These are phyloP conservation scores for Chaetomidium leptoderma DNA, from an alignment of 495 filamentous ascomycete genomes.

Conservation along the genomic window DNA sequence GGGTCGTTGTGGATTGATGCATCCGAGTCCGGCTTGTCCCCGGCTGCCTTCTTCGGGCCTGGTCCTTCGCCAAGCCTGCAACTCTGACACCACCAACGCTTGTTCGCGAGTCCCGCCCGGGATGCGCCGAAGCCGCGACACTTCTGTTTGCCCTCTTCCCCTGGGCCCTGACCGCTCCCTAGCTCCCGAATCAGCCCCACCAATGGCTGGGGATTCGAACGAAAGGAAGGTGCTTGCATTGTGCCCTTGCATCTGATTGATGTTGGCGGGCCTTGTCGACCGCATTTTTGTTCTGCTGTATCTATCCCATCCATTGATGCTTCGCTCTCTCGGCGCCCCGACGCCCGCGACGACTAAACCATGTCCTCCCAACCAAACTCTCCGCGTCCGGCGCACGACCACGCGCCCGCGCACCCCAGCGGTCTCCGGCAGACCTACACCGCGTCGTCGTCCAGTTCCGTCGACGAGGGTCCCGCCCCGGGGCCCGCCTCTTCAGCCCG, in stretches of 20 bases:
- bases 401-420: conserved; percentile 41
- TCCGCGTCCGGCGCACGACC: conserved; percentile 21
- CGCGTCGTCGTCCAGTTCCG: conserved; percentile 31
- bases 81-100: not conserved
- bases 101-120: not conserved
- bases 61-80: too few species aligned
- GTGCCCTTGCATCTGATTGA: not conserved
- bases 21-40: too few species aligned
- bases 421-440: conserved; percentile 45
- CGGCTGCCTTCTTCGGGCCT: too few species aligned
- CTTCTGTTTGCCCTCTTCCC: not conserved
- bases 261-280: not conserved
- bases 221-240: conserved; percentile 5
- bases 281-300: not conserved
- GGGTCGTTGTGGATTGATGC: too few species aligned
- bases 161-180: not conserved
- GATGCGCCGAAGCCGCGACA: conserved; percentile 3
- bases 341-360: not conserved
- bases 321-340: not conserved
- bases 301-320: conserved; percentile 1
- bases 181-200: not conserved
- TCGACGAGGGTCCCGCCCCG: conserved; percentile 13
- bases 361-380: conserved; percentile 19
- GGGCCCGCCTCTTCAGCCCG: not conserved
- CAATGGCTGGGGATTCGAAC: conserved; percentile 4